Base-by-base conservation (phyloP, 2,329 filamentous ascomycete species). In the Lecanoromycetidae sp. region DNA sequence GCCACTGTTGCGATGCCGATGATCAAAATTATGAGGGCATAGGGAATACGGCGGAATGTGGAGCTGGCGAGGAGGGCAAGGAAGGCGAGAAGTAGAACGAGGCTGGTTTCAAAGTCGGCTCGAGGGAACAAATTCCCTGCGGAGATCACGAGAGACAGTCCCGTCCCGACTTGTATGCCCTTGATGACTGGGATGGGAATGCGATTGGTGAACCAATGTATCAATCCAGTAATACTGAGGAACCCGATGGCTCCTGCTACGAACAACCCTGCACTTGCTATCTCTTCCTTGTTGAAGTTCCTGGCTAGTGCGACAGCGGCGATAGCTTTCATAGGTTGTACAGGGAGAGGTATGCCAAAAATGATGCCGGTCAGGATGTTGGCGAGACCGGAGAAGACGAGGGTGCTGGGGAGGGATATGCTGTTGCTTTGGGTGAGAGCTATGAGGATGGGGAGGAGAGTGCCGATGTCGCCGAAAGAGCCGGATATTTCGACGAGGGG, bases 131-230 rank as follows among this genome's bases (percentile, higher is more conserved):
- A 78, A 0, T 72, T 70, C 3, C 85, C 87, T 6, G 87, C 85
- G 10, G 84, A 83, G 48, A 94, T 74, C 45, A 87, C 76, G 13
- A 96, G 74, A 13, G 83, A 87, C 39, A 96, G 70, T 1, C 90
- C 90, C 4, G 90, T 90, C 30, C 90, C 90, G 39, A 95, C 78
- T 65, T 96, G 91, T 55, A 96, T 95, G 25, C 90, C 90, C 61
- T 94, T 94, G 44, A 96, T 81, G 0, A 96, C 83, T 0, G 88
- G 85, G 12, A 88, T 77, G 0, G 90, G 90, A 7, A 93, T 82
- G 12, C 80, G 71, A n/a, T 71, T 66, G 7, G 84, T 80, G 43
- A 86, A 79, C 72, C 79, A 82, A 48, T 72, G 73, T 26, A 95
- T 69, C n/a, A 91, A 66, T 0, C 90, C 86, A 0, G 87, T 93